Base-by-base conservation (phyloP, 371 early-diverging fungal species). In the Mortierella polycephala region DNA sequence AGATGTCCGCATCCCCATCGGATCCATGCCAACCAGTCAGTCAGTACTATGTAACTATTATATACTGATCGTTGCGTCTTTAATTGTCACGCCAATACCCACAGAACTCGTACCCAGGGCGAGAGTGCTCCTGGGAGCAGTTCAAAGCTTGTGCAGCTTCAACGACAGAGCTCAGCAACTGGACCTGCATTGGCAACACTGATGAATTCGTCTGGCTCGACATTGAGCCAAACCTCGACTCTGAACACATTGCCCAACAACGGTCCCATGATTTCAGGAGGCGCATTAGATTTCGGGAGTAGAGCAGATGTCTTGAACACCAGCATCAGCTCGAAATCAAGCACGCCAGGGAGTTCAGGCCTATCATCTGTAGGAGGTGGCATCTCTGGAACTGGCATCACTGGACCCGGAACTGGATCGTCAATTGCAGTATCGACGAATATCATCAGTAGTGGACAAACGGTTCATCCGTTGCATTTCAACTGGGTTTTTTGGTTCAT, bases 401-500 rank as follows among this genome's bases (percentile, higher is more conserved):
- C 52, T 40, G 45, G 50, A 51, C 53, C 53, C 37, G 68, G 40
- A 45, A 23, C 47, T 39, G 57, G 12, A 21, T 14, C 52, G 18
- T 57, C 18, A 46, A 12, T 53, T n/a, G 45, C 23, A 7, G 41
- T 20, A 7, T 41, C 51, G 50, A 30, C 30, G 30, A 30, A 30
- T 30, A 30, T 30, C 30, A 12, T 23, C 5, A 21, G 60, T 7
- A 64, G 40, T 46, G 63, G 52, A 46, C 39, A 64, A 30, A 42
- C 57, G 55, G 57, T 70, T 40, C 72, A 77, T 51, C 77, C 77
- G 37, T 18, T 77, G 54, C 77, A 71, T 40, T 77, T 77, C 55
- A 77, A 77, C 37, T 95, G 95, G 95, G 90, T 92, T 4, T 93
- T 93, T 81, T 95, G 93, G 92, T 96, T 94, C 71, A 95, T 96